phyloP scores from a whole-genome alignment of 163 green algal species.

The Dunaliella salina region DNA sequence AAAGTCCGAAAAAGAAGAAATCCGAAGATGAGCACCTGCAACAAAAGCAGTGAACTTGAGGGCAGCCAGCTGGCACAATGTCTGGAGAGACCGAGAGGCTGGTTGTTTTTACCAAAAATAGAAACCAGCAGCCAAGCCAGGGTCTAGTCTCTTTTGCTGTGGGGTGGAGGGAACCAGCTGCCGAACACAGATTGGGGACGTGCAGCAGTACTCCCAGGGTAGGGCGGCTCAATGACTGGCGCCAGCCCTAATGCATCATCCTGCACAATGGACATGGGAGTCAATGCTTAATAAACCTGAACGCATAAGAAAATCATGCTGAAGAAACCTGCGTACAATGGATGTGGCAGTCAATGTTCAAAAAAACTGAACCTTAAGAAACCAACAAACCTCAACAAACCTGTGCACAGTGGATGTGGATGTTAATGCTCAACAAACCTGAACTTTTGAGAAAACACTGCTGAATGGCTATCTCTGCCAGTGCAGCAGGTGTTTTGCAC shows the following conservation, averaged over 20 bases:
- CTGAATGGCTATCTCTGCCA: too few species aligned
- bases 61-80: too few species aligned
- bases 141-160: constrained; percentile 1
- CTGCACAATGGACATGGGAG: background rate
- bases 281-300: background rate
- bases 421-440: background rate
- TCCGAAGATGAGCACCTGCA: too few species aligned
- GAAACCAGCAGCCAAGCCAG: too few species aligned
- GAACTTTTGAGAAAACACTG: too few species aligned
- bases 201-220: constrained; percentile 7
- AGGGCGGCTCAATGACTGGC: constrained; percentile 19
- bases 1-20: too few species aligned
- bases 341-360: background rate
- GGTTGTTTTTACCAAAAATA: too few species aligned
- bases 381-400: background rate
- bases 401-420: background rate
- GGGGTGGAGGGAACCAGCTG: constrained; percentile 28
- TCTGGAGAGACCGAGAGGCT: too few species aligned
- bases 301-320: too few species aligned
- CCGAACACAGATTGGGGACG: constrained; percentile 27
- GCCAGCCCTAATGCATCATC: constrained; percentile 26
- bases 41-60: too few species aligned
- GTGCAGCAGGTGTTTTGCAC: too few species aligned
- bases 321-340: background rate
- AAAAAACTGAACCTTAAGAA: background rate